Evolutionary conservation across 352 stramenopile species (phyloP).

Genomic region (Pythium aristosporum): DNA sequence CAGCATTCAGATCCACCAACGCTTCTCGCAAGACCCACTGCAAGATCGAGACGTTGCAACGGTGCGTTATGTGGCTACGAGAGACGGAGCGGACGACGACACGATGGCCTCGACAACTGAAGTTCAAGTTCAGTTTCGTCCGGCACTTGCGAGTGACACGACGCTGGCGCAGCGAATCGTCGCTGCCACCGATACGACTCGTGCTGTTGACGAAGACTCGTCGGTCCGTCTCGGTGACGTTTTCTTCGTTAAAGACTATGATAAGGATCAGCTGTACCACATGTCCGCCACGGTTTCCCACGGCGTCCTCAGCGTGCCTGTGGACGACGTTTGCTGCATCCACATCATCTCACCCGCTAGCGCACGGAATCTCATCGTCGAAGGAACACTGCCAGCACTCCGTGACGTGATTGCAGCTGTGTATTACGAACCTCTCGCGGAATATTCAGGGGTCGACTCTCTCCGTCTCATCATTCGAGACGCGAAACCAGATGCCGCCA

Average conservation of each 20-base stretch:
- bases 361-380: conserved; percentile 2
- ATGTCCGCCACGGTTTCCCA: conserved; percentile 3
- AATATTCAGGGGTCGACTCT: conserved; percentile 24
- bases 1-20: background rate
- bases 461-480: conserved; percentile 1
- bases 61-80: background rate
- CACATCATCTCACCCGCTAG: conserved; percentile 4
- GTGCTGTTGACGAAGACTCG: conserved; percentile 6
- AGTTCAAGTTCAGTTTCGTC: conserved; percentile 5
- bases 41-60: background rate
- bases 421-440: conserved; percentile 17
- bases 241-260: background rate
- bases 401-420: conserved; percentile 1
- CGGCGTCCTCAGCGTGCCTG: conserved; percentile 2
- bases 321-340: conserved; percentile 15
- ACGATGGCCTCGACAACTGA: background rate
- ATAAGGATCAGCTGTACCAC: background rate
- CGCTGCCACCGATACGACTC: background rate
- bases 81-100: background rate
- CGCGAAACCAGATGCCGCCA: background rate
- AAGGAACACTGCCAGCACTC: conserved; percentile 14
- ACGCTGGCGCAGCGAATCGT: background rate
- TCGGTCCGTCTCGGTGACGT: background rate
- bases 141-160: background rate
- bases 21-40: background rate